Percentiles rank a stretch among this genome's conserved stretches.
These are phyloP conservation scores for Chlamydomonas eustigma DNA, from an alignment of 139 green algal species.

Conservation along the genomic window DNA sequence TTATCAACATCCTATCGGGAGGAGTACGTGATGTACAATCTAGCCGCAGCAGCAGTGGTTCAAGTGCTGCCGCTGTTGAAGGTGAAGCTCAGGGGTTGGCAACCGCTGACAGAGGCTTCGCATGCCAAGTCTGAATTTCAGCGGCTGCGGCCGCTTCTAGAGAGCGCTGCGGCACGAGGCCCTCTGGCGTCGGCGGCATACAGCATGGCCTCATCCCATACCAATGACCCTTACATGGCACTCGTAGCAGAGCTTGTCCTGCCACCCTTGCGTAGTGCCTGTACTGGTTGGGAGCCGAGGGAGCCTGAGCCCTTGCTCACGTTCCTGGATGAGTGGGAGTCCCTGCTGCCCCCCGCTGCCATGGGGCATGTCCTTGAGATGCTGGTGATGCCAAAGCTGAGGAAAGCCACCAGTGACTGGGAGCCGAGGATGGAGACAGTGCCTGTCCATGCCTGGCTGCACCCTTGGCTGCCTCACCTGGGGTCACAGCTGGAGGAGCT, in stretches of 20 bases:
- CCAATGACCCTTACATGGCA: constrained; percentile 62
- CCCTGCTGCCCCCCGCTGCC: constrained; percentile 43
- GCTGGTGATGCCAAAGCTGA: constrained; percentile 81
- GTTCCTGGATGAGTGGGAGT: constrained; percentile 81
- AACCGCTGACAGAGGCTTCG: constrained; percentile 52
- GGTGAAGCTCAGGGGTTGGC: constrained; percentile 46
- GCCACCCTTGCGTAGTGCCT: constrained; percentile 63
- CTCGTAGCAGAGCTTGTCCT: constrained; percentile 78
- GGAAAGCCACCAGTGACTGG: constrained; percentile 71
- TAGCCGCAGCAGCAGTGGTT: constrained; percentile 64
- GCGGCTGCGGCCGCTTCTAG: constrained; percentile 64
- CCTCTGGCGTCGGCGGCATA: not conserved
- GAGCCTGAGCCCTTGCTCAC: constrained; percentile 76
- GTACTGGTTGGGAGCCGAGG: constrained; percentile 79
- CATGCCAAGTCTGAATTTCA: constrained; percentile 38
- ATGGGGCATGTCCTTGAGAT: constrained; percentile 63
- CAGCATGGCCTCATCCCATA: not conserved
- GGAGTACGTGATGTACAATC: constrained; percentile 84
- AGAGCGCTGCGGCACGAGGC: constrained; percentile 23
- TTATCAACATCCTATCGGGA: constrained; percentile 51
- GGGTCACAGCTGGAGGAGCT: constrained; percentile 48
- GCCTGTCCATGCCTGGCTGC: constrained; percentile 92
- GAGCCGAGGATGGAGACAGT: constrained; percentile 80
- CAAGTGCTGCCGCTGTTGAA: constrained; percentile 49
- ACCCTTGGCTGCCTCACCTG: constrained; percentile 91